Evolutionary conservation across 202 grass and related monocot genomes (phyloP).

Genomic region (Brachypodium distachyon): DNA sequence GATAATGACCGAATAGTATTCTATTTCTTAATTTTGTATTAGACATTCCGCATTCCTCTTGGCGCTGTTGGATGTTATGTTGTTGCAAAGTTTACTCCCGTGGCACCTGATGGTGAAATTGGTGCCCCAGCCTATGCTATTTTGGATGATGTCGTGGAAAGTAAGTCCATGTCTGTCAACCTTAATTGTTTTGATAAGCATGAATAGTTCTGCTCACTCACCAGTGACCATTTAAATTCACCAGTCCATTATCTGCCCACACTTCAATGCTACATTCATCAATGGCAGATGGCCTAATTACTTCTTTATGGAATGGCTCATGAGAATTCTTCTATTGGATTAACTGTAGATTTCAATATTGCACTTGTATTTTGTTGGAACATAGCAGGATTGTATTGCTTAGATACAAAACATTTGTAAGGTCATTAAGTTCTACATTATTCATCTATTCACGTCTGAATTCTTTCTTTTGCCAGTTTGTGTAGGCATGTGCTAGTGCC

Average conservation of each 20-base stretch:
- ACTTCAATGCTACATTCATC: not conserved
- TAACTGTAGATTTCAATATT: conserved; percentile 5
- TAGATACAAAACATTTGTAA: not conserved
- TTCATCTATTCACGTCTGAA: not conserved
- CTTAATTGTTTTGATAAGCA: not conserved
- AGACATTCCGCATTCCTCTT: conserved; percentile 90
- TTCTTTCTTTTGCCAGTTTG: conserved; percentile 6
- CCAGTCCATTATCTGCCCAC: not conserved
- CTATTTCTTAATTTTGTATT: conserved; percentile 22
- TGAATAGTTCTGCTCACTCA: not conserved
- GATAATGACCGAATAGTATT: conserved; percentile 4
- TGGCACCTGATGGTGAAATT: conserved; percentile 83
- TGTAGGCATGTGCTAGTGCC: not conserved
- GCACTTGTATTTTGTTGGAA: not conserved
- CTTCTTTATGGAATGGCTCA: not conserved
- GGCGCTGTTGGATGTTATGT: conserved; percentile 68
- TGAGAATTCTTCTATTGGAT: not conserved
- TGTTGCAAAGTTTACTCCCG: conserved; percentile 87
- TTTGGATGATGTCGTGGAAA: conserved; percentile 70
- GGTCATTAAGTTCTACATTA: not conserved
- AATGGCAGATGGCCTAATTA: not conserved
- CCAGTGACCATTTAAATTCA: not conserved
- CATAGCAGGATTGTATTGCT: not conserved
- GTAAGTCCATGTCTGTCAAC: conserved; percentile 47
- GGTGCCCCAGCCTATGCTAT: conserved; percentile 76